Conservation (phyloP, 108 stramenopile genomes). For the Parietichytrium sp. region DNA sequence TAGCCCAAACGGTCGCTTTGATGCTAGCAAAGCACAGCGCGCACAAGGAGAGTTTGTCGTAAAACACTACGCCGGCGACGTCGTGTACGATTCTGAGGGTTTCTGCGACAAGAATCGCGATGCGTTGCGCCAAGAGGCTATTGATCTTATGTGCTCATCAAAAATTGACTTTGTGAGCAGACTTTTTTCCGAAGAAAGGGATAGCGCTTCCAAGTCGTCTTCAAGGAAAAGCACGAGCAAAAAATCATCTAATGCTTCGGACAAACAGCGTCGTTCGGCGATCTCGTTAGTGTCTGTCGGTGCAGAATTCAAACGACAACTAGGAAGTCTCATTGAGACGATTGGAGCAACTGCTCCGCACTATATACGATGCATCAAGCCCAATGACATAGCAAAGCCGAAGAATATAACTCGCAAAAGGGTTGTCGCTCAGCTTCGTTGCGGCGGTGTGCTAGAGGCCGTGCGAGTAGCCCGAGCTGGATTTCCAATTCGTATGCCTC, state of each 20-base stretch:
- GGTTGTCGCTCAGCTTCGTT: slow-evolving; percentile 82
- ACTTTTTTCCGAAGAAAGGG: background rate
- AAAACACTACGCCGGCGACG: slow-evolving; percentile 81
- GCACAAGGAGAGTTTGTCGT: slow-evolving; percentile 62
- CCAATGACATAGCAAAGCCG: slow-evolving; percentile 68
- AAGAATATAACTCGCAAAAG: slow-evolving; percentile 71
- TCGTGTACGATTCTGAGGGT: slow-evolving; percentile 69
- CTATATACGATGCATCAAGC: slow-evolving; percentile 96
- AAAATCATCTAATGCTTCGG: background rate
- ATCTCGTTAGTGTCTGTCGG: slow-evolving; percentile 5
- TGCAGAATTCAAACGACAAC: slow-evolving; percentile 27
- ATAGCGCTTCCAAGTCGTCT: background rate
- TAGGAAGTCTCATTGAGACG: slow-evolving; percentile 61
- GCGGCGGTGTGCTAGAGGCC: slow-evolving; percentile 91
- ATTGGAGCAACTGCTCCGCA: slow-evolving; percentile 91
- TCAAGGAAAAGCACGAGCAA: background rate
- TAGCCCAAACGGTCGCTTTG: background rate
- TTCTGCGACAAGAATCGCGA: slow-evolving; percentile 90
- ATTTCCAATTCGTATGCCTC: slow-evolving; percentile 85
- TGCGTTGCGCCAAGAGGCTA: slow-evolving; percentile 76
- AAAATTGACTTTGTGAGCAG: background rate
- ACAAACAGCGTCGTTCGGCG: background rate
- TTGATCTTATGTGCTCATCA: slow-evolving; percentile 68
- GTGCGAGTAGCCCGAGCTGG: slow-evolving; percentile 92
- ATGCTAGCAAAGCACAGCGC: slow-evolving; percentile 31